Evolutionary conservation across 768 basidiomycete species (phyloP), one percentile per base, ranked within the genome.

Genomic region (Hericium erinaceus): DNA sequence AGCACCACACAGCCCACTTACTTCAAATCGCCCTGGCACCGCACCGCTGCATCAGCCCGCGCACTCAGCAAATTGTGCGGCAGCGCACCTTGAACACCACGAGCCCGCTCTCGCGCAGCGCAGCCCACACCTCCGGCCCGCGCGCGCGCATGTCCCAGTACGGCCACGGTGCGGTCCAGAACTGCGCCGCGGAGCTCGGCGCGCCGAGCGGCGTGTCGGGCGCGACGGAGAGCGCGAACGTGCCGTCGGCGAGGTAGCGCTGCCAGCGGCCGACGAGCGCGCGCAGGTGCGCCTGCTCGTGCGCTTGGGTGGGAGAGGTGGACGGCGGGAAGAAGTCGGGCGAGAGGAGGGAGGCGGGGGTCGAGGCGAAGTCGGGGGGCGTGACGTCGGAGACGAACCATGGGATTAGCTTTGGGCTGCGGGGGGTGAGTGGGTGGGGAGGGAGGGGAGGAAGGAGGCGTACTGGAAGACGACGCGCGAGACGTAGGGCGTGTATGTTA

Each of bases 321-420:
- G 64, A 50, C n/a, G 59, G 60, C 10, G 70, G 58, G 65, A 87
- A 83, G 75, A 95, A 93, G 10, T 81, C 73, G 2, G 80, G 74
- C 48, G 83, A 77, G 48, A 86, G 76, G 1, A 94, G 74, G 7
- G 75, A 75, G 2, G 68, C 54, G 57, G 95, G 77, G 0, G 82
- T 79, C 52, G 74, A 69, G 24, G 68, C 63, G 69, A 97, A 97
- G 69, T 99, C 95, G 24, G 77, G 73, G 1, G 95, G 94, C 4
- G 90, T 89, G 26, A 95, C 93, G 68, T 97, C 92, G 11, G 90
- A 93, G 49, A 98, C 95, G 67, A 98, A 99, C 94, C 95, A 99
- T 0, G 95, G 95, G 54, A 98, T 88, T 9, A 89, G 74, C 69
- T 99, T 98, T 0, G 94, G 91, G 72, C 94, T 95, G 59, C 1